Conservation (phyloP, 805 yeast genomes). For the Lipomyces mesembrius region DNA sequence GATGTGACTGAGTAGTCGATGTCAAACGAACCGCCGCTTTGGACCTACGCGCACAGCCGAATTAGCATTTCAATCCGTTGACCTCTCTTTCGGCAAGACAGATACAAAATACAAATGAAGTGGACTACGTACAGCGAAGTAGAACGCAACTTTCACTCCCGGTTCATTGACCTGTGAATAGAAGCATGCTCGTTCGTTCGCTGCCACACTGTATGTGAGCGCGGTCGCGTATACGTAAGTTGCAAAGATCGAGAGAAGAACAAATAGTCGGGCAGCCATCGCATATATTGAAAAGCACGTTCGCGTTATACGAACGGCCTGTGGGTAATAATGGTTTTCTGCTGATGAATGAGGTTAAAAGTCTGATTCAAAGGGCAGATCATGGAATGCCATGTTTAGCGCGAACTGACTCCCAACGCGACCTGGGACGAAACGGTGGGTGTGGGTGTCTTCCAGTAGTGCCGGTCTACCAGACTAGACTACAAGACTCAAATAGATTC, state of each 20-base stretch:
- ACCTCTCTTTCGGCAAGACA: neutral
- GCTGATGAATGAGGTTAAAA: too few relatives aligned
- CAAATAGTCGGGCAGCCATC: neutral
- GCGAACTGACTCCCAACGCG: too few relatives aligned
- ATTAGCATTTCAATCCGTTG: neutral
- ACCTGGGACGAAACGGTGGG: too few relatives aligned
- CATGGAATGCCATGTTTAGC: too few relatives aligned
- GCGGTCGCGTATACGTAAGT: conserved; percentile 45
- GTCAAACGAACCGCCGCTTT: conserved; percentile 78
- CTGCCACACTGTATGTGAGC: conserved; percentile 73
- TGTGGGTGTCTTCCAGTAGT: too few relatives aligned
- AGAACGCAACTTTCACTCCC: conserved; percentile 66
- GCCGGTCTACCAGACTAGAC: too few relatives aligned
- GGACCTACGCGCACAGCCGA: conserved; percentile 47
- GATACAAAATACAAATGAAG: neutral
- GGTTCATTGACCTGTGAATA: conserved; percentile 68
- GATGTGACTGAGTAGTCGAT: conserved; percentile 65
- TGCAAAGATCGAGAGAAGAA: neutral
- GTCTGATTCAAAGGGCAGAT: too few relatives aligned
- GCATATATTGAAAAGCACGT: neutral
- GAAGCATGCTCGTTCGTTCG: conserved; percentile 74
- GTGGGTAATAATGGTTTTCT: neutral
- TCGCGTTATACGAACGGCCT: neutral
- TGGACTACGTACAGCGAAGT: conserved; percentile 61
- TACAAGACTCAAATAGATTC: too few relatives aligned